Conservation (phyloP, 768 basidiomycete species). For the Rhizopogon vinicolor region DNA sequence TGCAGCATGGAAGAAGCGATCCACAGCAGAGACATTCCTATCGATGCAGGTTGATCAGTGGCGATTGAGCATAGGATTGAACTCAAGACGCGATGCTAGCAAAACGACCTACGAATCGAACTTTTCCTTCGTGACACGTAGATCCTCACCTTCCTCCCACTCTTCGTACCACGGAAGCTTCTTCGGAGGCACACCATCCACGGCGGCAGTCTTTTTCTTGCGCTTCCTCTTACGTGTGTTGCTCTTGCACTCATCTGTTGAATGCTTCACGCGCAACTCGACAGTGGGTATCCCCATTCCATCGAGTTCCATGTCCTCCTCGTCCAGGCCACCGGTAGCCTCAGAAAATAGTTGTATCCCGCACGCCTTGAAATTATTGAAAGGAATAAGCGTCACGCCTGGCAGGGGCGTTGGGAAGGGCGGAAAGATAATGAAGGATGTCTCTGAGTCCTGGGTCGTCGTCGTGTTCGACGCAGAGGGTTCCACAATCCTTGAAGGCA, state of each 20-base stretch:
- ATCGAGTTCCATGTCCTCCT: slow-evolving; percentile 57
- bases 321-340: slow-evolving; percentile 26
- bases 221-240: slow-evolving; percentile 50
- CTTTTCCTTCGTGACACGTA: slow-evolving; percentile 33
- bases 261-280: slow-evolving; percentile 45
- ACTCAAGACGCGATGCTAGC: neutral
- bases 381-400: slow-evolving; percentile 48
- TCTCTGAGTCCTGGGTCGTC: slow-evolving; percentile 7
- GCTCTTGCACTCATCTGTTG: slow-evolving; percentile 52
- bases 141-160: slow-evolving; percentile 63
- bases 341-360: slow-evolving; percentile 54
- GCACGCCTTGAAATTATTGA: slow-evolving; percentile 49
- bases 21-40: slow-evolving; percentile 42
- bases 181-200: slow-evolving; percentile 15
- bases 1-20: slow-evolving; percentile 57
- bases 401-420: slow-evolving; percentile 44
- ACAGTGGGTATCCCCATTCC: slow-evolving; percentile 65
- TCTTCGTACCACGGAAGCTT: slow-evolving; percentile 57
- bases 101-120: slow-evolving; percentile 46
- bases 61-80: slow-evolving; percentile 1
- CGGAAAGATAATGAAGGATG: slow-evolving; percentile 32
- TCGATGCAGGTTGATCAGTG: neutral
- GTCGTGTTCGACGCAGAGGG: slow-evolving; percentile 13
- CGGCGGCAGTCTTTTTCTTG: slow-evolving; percentile 24
- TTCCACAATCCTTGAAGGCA: slow-evolving; percentile 10